Base-by-base conservation (phyloP, 1,139 yeast genomes). In the Wickerhamomyces sp. region DNA sequence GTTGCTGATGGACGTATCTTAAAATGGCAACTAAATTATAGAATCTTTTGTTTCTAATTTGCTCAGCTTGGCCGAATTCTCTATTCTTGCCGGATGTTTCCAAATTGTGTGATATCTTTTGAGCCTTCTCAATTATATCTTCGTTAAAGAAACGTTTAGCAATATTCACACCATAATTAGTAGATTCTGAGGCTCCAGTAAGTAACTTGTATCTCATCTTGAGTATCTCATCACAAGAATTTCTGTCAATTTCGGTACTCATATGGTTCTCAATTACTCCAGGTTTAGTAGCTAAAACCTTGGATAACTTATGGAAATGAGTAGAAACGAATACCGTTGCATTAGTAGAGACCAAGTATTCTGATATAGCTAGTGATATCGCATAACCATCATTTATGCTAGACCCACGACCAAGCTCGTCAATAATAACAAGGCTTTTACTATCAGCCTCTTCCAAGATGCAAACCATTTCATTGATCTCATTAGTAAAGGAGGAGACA, bases 341-440 rank as follows among this genome's bases (percentile, higher is more conserved):
- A 5, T 47, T 45, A 1, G 54, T 45, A 1, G 40, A 32, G 0
- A 61, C 41, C 9, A 68, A 44, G 33, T 55, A 51, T 38, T 69
- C 72, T 18, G 63, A 53, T 3, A 67, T 59, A 1, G 74, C 65
- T 9, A 68, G 44, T 7, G 70, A 59, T 1, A 70, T 58, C 2
- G 72, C 54, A 43, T 67, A 62, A 1, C 74, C 72, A 48, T 70
- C 73, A 10, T 60, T 58, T 12, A 63, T 54, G 28, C 72, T 65
- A 1, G 74, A 64, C 0, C 70, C 73, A 37, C 75, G 56, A 3
- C 76, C 76, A 13, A 71, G 47, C 42, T 72, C 77, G 49, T 72
- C 78, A 28, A 72, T 54, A 2, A 71, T 53, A 2, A 72, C 50
- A 13, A 72, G 55, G 12, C 68, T 60, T 3, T 58, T 47, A 3